Conservation (phyloP, 1,284 basidiomycete species). For the Trichosporon coremiiforme region DNA sequence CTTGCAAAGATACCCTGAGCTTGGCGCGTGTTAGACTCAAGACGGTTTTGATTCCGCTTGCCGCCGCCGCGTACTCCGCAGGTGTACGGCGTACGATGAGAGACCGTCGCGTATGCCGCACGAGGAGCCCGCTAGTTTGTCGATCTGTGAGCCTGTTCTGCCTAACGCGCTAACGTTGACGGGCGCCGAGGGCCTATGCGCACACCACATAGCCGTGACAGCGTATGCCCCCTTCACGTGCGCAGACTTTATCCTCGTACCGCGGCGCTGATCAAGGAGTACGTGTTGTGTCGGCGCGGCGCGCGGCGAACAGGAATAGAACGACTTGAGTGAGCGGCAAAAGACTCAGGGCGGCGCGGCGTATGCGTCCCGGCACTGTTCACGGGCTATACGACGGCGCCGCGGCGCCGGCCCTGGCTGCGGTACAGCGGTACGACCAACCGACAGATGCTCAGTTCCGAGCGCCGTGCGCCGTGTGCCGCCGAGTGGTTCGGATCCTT, state of each 20-base stretch:
- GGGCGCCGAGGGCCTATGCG: no score
- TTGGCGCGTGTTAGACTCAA: conserved; percentile 4
- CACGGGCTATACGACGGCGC: background rate
- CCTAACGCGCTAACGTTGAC: no score
- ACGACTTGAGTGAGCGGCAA: no score
- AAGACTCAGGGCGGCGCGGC: no score
- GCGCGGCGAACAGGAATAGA: no score
- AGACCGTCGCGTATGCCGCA: background rate
- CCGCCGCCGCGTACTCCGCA: background rate
- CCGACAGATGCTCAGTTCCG: background rate
- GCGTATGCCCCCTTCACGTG: background rate
- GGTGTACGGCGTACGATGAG: no score
- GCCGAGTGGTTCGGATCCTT: background rate
- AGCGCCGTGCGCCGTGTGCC: background rate
- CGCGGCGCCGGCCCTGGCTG: background rate
- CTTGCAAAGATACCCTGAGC: background rate
- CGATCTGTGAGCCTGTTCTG: background rate
- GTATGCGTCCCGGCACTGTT: no score
- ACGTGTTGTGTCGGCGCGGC: no score
- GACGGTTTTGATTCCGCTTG: background rate
- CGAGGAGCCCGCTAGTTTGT: background rate
- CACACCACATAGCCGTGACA: background rate
- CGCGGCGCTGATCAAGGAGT: no score
- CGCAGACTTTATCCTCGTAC: no score
- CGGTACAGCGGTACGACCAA: background rate